Evolutionary conservation across 306 rosid genomes (phyloP), one percentile per base, ranked within the genome.

Genomic region (Cucumis cinereus): DNA sequence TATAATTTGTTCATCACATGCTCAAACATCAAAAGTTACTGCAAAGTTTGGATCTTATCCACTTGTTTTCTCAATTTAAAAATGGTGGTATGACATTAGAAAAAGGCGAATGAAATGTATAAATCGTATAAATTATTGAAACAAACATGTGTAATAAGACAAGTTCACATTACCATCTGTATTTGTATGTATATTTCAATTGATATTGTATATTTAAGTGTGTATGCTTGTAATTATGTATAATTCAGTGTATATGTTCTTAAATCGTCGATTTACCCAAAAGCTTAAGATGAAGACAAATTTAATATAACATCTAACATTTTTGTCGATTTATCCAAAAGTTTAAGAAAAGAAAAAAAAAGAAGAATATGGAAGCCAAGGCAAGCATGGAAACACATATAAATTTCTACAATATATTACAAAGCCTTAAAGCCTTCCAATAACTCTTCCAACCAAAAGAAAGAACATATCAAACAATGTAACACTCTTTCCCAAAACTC

Each of bases 341-440:
- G 30, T 28, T 28, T 28, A 28, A 1, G 3, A 28, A 10, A 43
- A 43, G 3, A 0, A 10, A 43, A 43, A 4, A 45, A 45, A 45
- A 45, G 15, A 15, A 5, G 7, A 17, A 78, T 12, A 68, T 35
- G 50, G 75, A 38, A 67, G 15, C n/a, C 36, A 19, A 40, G 73
- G 57, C 20, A 23, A 14, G 24, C 62, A 76, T 45, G 23, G 45
- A 55, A 84, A 81, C 74, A 9, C 43, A 84, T 71, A 82, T 71
- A 13, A 43, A 63, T 75, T 38, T 75, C 26, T 38, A 64, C 49
- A 43, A 60, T 24, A 11, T 36, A 41, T 24, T 64, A 74, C 77
- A 55, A 36, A 74, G 63, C 52, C 77, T 74, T 35, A 55, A 36
- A 74, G 63, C 52, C 77, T 74, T 35, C 20, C 35, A 74, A 74